phyloP scores from a whole-genome alignment of 805 yeast genomes.

The Wickerhamiella brachini region DNA sequence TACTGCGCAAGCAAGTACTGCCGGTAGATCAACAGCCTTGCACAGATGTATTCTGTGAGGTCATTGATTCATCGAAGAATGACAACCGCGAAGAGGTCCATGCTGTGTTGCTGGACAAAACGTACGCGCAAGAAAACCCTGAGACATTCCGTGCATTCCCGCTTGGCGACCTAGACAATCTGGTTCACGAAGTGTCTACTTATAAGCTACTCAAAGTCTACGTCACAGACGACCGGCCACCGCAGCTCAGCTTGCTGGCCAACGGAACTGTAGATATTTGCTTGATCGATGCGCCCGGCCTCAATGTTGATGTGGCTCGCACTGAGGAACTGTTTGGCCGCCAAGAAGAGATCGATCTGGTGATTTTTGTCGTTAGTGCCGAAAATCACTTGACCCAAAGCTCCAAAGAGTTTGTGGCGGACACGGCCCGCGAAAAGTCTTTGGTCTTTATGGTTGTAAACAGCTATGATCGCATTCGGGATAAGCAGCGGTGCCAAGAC shows the following conservation, averaged over 20 bases:
- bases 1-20: slow-evolving; percentile 57
- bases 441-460: slow-evolving; percentile 90
- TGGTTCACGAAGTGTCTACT: slow-evolving; percentile 61
- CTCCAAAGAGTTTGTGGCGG: slow-evolving; percentile 82
- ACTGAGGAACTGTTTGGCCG: slow-evolving; percentile 91
- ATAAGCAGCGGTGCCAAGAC: slow-evolving; percentile 64
- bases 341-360: slow-evolving; percentile 93
- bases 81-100: slow-evolving; percentile 78
- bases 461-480: slow-evolving; percentile 72
- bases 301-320: slow-evolving; percentile 83
- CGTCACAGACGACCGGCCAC: slow-evolving; percentile 57
- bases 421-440: slow-evolving; percentile 83
- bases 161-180: slow-evolving; percentile 44
- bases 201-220: slow-evolving; percentile 69
- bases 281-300: slow-evolving; percentile 93
- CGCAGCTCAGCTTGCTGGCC: slow-evolving; percentile 54
- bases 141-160: slow-evolving; percentile 47
- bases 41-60: slow-evolving; percentile 91
- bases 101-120: slow-evolving; percentile 45
- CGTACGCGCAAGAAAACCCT: slow-evolving; percentile 43
- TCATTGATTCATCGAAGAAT: slow-evolving; percentile 70
- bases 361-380: slow-evolving; percentile 90
- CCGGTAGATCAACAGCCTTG: slow-evolving; percentile 99
- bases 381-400: slow-evolving; percentile 91
- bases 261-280: slow-evolving; percentile 90